Conservation (phyloP, 148 eudicot species). For the Simmondsia chinensis region DNA sequence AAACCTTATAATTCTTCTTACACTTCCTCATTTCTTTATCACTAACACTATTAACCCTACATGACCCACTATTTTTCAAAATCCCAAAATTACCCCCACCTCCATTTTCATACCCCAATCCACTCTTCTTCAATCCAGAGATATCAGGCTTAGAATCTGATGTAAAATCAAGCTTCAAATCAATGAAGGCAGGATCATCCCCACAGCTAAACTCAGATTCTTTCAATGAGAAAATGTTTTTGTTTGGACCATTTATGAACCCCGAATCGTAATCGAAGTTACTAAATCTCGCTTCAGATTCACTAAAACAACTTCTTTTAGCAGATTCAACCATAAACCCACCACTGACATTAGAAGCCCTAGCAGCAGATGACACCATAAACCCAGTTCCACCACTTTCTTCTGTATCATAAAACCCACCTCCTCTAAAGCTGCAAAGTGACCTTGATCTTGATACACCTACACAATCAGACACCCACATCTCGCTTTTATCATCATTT, state of each 20-base stretch:
- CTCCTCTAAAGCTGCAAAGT: slow-evolving; percentile 54
- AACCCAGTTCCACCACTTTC: slow-evolving; percentile 34
- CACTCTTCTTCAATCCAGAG: slow-evolving; percentile 21
- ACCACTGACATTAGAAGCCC: slow-evolving; percentile 60
- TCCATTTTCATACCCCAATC: slow-evolving; percentile 14
- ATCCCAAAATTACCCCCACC: slow-evolving; percentile 13
- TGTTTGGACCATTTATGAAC: slow-evolving; percentile 6
- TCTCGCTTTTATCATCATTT: slow-evolving; percentile 23
- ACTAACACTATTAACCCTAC: slow-evolving; percentile 30
- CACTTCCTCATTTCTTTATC: slow-evolving; percentile 47
- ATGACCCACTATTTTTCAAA: slow-evolving; percentile 28
- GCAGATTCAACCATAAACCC: slow-evolving; percentile 38
- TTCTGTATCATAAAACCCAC: slow-evolving; percentile 26
- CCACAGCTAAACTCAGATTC: slow-evolving; percentile 44
- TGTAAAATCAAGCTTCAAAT: slow-evolving; percentile 43
- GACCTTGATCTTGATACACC: slow-evolving; percentile 77
- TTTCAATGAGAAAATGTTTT: slow-evolving; percentile 28
- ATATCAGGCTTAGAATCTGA: slow-evolving; percentile 18
- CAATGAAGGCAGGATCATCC: slow-evolving; percentile 73
- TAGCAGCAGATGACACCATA: slow-evolving; percentile 44
- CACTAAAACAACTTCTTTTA: slow-evolving; percentile 45
- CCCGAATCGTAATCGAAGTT: slow-evolving; percentile 31
- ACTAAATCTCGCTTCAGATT: slow-evolving; percentile 56
- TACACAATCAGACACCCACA: slow-evolving; percentile 18
- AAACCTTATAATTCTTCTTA: slow-evolving; percentile 48